Percentiles rank a stretch among this genome's conserved stretches.
phyloP scores from a whole-genome alignment of 2,329 filamentous ascomycete genomes.

The Metarhizium humberi region DNA sequence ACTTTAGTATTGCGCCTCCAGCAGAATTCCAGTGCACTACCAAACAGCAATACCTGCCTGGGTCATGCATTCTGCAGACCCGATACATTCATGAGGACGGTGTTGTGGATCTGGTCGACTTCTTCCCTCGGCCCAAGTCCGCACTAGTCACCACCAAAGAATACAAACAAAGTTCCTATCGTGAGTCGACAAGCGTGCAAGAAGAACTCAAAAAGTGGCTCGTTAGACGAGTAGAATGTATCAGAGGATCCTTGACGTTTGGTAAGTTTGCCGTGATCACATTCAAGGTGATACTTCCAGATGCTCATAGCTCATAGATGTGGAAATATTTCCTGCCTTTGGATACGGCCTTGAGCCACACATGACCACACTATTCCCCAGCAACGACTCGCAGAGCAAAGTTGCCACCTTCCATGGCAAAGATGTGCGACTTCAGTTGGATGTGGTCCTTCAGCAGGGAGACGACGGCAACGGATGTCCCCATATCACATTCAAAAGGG shows the following conservation, averaged over 20 bases:
- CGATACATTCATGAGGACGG: conserved; percentile 70
- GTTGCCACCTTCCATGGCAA: conserved; percentile 54
- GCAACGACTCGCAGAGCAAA: conserved; percentile 38
- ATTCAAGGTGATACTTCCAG: not conserved
- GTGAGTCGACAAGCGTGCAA: conserved; percentile 43
- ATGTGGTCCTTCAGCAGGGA: conserved; percentile 56
- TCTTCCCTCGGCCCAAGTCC: conserved; percentile 62
- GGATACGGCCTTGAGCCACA: conserved; percentile 59
- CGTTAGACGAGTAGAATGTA: conserved; percentile 62
- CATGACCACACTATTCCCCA: conserved; percentile 44
- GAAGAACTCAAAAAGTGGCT: conserved; percentile 63
- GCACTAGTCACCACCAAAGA: conserved; percentile 40
- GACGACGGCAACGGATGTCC: conserved; percentile 34
- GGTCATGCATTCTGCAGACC: conserved; percentile 66
- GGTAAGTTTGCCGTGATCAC: conserved; percentile 22
- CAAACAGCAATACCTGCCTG: conserved; percentile 70
- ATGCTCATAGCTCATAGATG: conserved; percentile 27
- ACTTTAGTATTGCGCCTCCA: conserved; percentile 58
- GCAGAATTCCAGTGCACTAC: conserved; percentile 47
- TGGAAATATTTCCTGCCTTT: conserved; percentile 66
- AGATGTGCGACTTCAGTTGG: conserved; percentile 52
- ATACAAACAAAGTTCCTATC: conserved; percentile 40
- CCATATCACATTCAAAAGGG: conserved; percentile 44
- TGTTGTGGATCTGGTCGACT: conserved; percentile 64
- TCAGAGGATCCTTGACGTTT: conserved; percentile 55